Evolutionary conservation across 2,329 filamentous ascomycete genomes (phyloP).

Genomic region (Lojkania enalia): DNA sequence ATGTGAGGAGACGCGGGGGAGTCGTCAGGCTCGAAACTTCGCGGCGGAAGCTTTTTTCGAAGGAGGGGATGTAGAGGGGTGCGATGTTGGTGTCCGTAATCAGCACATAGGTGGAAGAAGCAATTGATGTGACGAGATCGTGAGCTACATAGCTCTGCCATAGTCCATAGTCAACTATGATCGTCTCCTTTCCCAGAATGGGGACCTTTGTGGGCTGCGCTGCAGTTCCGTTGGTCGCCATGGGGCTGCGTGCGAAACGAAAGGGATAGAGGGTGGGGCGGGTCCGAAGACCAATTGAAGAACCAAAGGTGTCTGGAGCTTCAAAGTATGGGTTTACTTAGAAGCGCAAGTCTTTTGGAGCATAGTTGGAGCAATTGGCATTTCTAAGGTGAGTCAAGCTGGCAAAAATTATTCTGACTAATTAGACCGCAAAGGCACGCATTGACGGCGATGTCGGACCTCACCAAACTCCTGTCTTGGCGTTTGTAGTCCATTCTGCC

Average conservation of each 20-base stretch:
- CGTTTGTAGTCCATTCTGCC: too few species aligned
- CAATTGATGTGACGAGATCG: conserved; percentile 76
- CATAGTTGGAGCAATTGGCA: background rate
- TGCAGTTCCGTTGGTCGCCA: conserved; percentile 36
- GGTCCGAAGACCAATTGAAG: conserved; percentile 6
- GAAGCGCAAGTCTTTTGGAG: too few species aligned
- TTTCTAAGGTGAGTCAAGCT: conserved; percentile 10
- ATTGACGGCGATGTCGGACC: background rate
- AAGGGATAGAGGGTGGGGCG: background rate
- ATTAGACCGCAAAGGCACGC: conserved; percentile 2
- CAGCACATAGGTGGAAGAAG: conserved; percentile 90
- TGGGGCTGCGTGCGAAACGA: conserved; percentile 13
- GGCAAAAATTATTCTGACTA: conserved; percentile 11
- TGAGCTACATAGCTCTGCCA: conserved; percentile 80
- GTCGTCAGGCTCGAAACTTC: conserved; percentile 49
- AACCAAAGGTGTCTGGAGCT: background rate
- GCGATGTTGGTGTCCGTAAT: conserved; percentile 95
- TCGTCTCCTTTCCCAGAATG: conserved; percentile 86
- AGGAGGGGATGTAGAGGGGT: conserved; percentile 76
- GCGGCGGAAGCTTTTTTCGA: conserved; percentile 67
- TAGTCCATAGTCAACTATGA: conserved; percentile 87
- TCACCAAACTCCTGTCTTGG: background rate
- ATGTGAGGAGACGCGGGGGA: conserved; percentile 74
- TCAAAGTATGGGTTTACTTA: background rate
- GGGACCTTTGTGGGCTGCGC: conserved; percentile 64